Conservation (phyloP, 345 rosid genomes). For the Lepidium didymum region DNA sequence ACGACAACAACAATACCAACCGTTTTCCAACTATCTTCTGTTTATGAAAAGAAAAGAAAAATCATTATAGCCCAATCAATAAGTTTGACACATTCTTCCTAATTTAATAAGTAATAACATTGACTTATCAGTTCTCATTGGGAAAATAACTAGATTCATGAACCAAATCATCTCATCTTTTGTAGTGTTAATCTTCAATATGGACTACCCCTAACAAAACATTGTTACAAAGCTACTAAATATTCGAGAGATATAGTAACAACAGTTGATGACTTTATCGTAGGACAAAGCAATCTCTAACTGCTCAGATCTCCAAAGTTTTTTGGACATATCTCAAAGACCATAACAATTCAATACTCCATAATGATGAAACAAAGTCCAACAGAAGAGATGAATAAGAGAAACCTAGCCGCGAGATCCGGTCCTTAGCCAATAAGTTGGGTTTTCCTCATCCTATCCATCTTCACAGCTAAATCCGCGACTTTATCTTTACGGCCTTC, state of each 20-base stretch:
- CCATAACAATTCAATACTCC: not conserved
- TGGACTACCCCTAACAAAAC: not conserved
- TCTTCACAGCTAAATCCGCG: conserved; percentile 37
- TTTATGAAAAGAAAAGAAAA: not conserved
- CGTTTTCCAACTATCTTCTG: not conserved
- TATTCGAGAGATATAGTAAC: too few relatives aligned
- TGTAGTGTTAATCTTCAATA: not conserved
- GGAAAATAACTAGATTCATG: not conserved
- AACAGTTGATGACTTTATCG: not conserved
- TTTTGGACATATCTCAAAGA: not conserved
- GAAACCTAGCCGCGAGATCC: not conserved
- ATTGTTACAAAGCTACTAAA: not conserved
- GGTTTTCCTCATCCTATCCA: conserved; percentile 59
- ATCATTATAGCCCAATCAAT: not conserved
- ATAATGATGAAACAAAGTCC: not conserved
- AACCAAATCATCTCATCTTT: not conserved
- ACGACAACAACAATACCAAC: too few relatives aligned
- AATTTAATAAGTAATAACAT: not conserved
- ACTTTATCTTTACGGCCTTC: conserved; percentile 51
- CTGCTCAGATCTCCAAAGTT: not conserved
- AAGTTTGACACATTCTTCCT: not conserved
- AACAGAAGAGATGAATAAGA: not conserved
- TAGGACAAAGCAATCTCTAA: not conserved
- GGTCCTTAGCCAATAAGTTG: conserved; percentile 35
- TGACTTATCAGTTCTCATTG: not conserved